Evolutionary conservation across 352 stramenopile genomes (phyloP).

Genomic region (Phytophthora kernoviae): DNA sequence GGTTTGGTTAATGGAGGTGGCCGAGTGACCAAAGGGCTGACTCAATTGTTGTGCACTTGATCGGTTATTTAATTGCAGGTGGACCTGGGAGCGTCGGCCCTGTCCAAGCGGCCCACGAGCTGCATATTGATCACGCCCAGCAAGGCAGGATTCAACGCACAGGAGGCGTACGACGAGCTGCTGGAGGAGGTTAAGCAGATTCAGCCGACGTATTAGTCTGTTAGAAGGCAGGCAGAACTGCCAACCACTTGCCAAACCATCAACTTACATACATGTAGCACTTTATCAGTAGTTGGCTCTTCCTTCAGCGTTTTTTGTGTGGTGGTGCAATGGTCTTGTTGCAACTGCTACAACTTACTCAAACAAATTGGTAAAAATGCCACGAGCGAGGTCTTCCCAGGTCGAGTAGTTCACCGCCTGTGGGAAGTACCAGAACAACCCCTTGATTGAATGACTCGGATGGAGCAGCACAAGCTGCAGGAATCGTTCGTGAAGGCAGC

Average conservation of each 20-base stretch:
- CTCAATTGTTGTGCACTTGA: conserved; percentile 6
- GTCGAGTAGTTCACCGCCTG: conserved; percentile 31
- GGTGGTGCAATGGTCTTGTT: too few species aligned
- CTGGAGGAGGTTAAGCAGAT: conserved; percentile 89
- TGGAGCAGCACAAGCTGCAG: conserved; percentile 79
- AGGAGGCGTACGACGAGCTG: conserved; percentile 92
- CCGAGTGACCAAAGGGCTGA: neutral
- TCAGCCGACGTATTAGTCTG: conserved; percentile 81
- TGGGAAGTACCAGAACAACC: conserved; percentile 76
- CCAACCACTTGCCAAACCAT: conserved; percentile 14
- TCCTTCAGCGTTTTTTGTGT: neutral
- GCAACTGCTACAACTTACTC: conserved; percentile 6
- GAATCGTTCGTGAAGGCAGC: conserved; percentile 62
- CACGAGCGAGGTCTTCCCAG: conserved; percentile 72
- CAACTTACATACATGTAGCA: conserved; percentile 48
- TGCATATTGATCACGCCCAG: conserved; percentile 96
- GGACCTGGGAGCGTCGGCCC: conserved; percentile 94
- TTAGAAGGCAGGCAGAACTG: conserved; percentile 17
- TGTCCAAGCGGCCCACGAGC: conserved; percentile 98
- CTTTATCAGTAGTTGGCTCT: conserved; percentile 34
- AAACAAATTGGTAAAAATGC: conserved; percentile 71
- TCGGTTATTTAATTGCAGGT: conserved; percentile 42
- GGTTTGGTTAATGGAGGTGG: neutral
- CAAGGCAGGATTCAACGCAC: conserved; percentile 90
- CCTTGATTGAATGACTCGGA: conserved; percentile 73